A percentile compares a stretch with the other conserved stretches of the same genome.
Evolutionary conservation across 495 filamentous ascomycete species (phyloP).

Genomic region (Cercophora scortea): DNA sequence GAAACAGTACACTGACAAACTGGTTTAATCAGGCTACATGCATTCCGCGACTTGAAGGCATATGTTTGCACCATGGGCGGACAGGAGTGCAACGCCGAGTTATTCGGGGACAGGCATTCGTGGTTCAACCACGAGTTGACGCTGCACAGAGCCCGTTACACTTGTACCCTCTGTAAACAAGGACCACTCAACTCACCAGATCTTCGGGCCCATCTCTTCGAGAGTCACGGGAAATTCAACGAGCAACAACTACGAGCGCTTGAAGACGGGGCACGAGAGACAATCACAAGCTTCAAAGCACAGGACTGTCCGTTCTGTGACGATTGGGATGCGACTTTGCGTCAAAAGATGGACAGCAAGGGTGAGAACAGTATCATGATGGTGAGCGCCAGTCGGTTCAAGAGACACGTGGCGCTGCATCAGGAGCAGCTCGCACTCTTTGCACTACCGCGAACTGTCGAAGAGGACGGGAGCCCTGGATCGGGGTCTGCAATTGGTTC

Average conservation of each 20-base stretch:
- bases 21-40: slow-evolving; percentile 9
- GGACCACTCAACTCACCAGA: not conserved
- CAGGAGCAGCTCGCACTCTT: slow-evolving; percentile 12
- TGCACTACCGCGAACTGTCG: not conserved
- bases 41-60: slow-evolving; percentile 24
- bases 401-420: slow-evolving; percentile 12
- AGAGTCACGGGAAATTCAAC: not conserved
- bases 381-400: slow-evolving; percentile 5
- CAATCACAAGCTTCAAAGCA: not conserved
- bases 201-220: not conserved
- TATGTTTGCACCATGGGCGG: slow-evolving; percentile 25
- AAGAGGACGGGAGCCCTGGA: not conserved
- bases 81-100: slow-evolving; percentile 10
- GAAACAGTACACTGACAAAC: not conserved
- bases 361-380: rapidly evolving
- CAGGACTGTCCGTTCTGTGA: slow-evolving; percentile 8
- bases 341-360: not conserved
- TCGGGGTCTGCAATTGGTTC: too few relatives aligned
- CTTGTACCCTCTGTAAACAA: slow-evolving; percentile 15
- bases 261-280: not conserved
- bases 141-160: slow-evolving; percentile 17
- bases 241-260: not conserved
- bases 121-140: slow-evolving; percentile 29
- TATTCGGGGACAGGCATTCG: slow-evolving; percentile 17
- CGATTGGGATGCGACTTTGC: not conserved